phyloP scores from a whole-genome alignment of 306 rosid species.

The Delonix regia region DNA sequence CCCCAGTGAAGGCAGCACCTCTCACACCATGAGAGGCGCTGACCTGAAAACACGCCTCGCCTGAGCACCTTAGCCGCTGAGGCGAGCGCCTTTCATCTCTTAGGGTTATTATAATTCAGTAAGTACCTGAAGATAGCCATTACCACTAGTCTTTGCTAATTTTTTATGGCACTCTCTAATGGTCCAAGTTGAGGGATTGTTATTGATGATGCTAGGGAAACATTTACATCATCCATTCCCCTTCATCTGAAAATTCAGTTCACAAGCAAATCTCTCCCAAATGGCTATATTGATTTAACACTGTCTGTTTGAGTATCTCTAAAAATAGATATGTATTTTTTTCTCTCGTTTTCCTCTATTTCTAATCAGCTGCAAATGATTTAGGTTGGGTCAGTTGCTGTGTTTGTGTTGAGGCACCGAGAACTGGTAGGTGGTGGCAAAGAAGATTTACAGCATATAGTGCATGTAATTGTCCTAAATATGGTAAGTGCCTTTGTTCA shows the following conservation, averaged over 20 bases:
- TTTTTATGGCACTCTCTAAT: background rate
- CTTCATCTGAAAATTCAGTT: background rate
- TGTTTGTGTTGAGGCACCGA: constrained; percentile 77
- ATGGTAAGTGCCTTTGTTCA: constrained; percentile 58
- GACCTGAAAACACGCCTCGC: too few species aligned
- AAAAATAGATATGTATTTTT: constrained; percentile 29
- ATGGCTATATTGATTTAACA: background rate
- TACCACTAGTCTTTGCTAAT: background rate
- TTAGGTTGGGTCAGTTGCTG: constrained; percentile 91
- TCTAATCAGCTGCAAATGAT: constrained; percentile 27
- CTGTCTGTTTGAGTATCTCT: background rate
- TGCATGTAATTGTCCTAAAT: constrained; percentile 63
- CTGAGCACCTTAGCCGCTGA: too few species aligned
- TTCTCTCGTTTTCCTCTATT: background rate
- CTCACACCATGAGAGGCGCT: too few species aligned
- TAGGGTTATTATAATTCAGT: background rate
- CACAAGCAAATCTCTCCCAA: constrained; percentile 2
- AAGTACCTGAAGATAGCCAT: background rate
- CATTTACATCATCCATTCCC: background rate
- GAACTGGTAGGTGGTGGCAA: constrained; percentile 75
- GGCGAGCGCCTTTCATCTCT: too few species aligned
- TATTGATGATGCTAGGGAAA: constrained; percentile 7
- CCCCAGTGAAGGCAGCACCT: too few species aligned
- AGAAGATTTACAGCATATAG: constrained; percentile 63
- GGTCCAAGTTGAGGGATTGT: background rate